Evolutionary conservation across 2,329 filamentous ascomycete species (phyloP).

Genomic region (Aspergillus sp.): DNA sequence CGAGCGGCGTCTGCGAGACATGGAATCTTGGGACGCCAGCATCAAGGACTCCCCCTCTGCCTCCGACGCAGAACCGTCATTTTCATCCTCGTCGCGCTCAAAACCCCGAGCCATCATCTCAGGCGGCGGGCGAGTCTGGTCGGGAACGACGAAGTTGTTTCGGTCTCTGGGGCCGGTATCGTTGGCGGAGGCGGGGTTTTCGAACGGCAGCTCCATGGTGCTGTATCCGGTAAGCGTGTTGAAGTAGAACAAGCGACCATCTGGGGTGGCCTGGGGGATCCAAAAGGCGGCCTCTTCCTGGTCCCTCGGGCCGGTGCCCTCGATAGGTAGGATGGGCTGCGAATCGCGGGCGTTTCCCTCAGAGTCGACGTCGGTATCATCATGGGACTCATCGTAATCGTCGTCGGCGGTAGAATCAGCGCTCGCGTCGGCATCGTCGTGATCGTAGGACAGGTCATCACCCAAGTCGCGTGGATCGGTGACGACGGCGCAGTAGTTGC

Average conservation of each 20-base stretch:
- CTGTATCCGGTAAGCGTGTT: conserved; percentile 95
- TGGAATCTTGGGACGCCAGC: conserved; percentile 57
- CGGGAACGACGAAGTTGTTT: conserved; percentile 78
- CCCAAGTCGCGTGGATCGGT: conserved; percentile 63
- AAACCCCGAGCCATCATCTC: conserved; percentile 83
- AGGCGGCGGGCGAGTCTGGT: conserved; percentile 78
- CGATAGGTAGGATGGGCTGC: conserved; percentile 55
- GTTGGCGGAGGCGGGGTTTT: conserved; percentile 69
- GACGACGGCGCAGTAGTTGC: conserved; percentile 93
- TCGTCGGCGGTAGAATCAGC: conserved; percentile 48
- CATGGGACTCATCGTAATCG: conserved; percentile 53
- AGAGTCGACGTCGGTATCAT: conserved; percentile 59
- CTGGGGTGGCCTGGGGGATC: conserved; percentile 93
- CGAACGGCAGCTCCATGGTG: conserved; percentile 86
- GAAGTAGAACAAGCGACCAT: conserved; percentile 92
- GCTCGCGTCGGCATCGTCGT: conserved; percentile 44
- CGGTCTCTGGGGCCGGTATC: conserved; percentile 83
- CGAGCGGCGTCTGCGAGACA: conserved; percentile 58
- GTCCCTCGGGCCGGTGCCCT: conserved; percentile 53
- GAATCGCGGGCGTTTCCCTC: conserved; percentile 57
- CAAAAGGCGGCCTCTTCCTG: conserved; percentile 91
- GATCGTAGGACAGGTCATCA: conserved; percentile 49
- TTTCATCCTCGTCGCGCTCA: conserved; percentile 78
- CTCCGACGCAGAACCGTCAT: conserved; percentile 84
- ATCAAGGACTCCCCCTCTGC: conserved; percentile 68